Conservation (phyloP, 2,329 filamentous ascomycete genomes). For the Aspergillus neoniger region DNA sequence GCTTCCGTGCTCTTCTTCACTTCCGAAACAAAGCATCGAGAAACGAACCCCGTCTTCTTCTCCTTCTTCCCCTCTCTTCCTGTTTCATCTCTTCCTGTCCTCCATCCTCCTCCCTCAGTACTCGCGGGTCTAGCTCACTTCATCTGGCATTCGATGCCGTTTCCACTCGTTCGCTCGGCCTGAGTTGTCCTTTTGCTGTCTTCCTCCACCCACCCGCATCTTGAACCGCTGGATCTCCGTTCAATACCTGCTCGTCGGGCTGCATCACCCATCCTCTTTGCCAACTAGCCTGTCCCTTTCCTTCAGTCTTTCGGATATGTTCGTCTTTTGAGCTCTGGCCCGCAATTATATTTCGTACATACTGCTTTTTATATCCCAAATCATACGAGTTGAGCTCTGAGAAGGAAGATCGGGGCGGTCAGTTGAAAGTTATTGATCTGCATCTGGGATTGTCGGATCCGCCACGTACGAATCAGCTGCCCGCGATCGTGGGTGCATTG, state of each 20-base stretch:
- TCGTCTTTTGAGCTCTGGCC: neutral
- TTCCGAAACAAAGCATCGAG: neutral
- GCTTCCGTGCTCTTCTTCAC: neutral
- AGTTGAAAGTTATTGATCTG: conserved; percentile 15
- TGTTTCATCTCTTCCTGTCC: neutral
- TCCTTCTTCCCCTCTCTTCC: neutral
- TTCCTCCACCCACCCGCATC: neutral
- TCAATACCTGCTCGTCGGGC: neutral
- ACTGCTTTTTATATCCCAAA: neutral
- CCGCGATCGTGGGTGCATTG: conserved; percentile 12
- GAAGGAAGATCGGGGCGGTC: neutral
- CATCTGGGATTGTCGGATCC: conserved; percentile 16
- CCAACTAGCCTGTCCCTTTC: conserved; percentile 2
- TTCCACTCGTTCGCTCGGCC: conserved; percentile 13
- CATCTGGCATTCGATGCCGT: conserved; percentile 6
- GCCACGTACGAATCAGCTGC: conserved; percentile 21
- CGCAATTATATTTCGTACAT: neutral
- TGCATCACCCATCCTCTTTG: neutral
- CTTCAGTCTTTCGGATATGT: conserved; percentile 3
- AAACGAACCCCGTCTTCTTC: neutral
- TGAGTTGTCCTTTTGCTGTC: conserved; percentile 1
- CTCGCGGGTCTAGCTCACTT: neutral
- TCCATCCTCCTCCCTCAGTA: neutral
- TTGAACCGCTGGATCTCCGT: conserved; percentile 8
- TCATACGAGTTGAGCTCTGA: conserved; percentile 2